Evolutionary conservation across 805 yeast genomes (phyloP), one percentile per base, ranked within the genome.

Genomic region (Pachysolen tannophilus): DNA sequence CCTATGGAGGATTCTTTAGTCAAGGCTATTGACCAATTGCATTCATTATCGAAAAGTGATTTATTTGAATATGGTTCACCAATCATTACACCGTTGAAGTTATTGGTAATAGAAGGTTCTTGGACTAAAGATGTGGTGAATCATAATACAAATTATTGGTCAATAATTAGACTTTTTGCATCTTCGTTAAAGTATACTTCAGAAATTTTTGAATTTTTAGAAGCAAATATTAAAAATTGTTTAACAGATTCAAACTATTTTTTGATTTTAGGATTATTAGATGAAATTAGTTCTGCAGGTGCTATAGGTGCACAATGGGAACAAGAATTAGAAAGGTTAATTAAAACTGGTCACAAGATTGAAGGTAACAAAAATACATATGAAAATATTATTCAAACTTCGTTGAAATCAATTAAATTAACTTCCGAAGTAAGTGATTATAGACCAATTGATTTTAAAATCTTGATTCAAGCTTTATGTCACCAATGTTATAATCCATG

Each of bases 401-500:
- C 90, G 0, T 62, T 77, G 38, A 67, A 65, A 42, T 78, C 88
- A 1, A 72, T 83, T 31, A 57, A 68, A 13, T 63, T 81, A 40
- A 82, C 94, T 0, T 64, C 56, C 27, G 67, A 60, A 41, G 53
- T 53, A 14, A 18, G 30, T 53, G 61, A 15, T 20, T 32, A 30
- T 28, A 40, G 38, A 23, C 46, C 52, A 47, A 36, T 38, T 14
- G 48, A 60, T 15, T 62, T 75, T 45, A 71, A 69, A 43, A 81
- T 94, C 1, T 62, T 84, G 41, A 65, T 82, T 20, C 90, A 85
- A 50, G 94, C 94, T 0, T 64, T 87, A 35, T 86, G 92, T 0
- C 90, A 82, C 48, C 96, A 88, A 53, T 83, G 95, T 52, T 70
- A 82, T 52, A 87, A 87, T 48, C 95, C 95, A 14, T 84, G 94